Conservation (phyloP, 805 yeast genomes). For the Ogataea neopini region DNA sequence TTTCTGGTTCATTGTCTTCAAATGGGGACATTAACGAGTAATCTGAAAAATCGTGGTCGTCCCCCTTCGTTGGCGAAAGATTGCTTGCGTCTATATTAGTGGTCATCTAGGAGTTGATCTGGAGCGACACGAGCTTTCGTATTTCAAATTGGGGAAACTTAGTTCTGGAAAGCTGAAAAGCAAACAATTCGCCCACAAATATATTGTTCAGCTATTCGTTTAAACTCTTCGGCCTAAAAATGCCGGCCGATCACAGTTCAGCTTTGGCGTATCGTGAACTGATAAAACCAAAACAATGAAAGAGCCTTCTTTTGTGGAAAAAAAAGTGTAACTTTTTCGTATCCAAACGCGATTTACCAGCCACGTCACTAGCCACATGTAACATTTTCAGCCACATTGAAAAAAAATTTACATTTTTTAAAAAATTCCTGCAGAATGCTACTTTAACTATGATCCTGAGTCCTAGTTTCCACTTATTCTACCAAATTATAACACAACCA, state of each 20-base stretch:
- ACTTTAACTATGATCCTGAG: background rate
- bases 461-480: too few species aligned
- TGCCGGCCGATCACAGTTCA: background rate
- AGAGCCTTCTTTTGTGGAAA: background rate
- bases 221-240: background rate
- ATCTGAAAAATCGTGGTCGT: conserved; percentile 15
- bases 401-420: background rate
- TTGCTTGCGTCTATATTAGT: conserved; percentile 6
- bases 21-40: conserved; percentile 18
- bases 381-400: background rate
- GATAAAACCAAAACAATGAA: background rate
- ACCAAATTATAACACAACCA: background rate
- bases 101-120: background rate
- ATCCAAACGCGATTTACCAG: background rate
- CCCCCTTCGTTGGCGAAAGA: conserved; percentile 15
- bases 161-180: background rate
- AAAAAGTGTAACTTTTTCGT: background rate
- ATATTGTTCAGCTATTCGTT: background rate
- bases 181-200: background rate
- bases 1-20: conserved; percentile 9
- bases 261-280: background rate
- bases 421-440: background rate
- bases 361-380: conserved; percentile 1
- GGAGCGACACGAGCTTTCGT: background rate
- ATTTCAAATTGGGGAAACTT: background rate